Evolutionary conservation across 2,329 filamentous ascomycete species (phyloP).

Genomic region (Rugonectria rugulosa): DNA sequence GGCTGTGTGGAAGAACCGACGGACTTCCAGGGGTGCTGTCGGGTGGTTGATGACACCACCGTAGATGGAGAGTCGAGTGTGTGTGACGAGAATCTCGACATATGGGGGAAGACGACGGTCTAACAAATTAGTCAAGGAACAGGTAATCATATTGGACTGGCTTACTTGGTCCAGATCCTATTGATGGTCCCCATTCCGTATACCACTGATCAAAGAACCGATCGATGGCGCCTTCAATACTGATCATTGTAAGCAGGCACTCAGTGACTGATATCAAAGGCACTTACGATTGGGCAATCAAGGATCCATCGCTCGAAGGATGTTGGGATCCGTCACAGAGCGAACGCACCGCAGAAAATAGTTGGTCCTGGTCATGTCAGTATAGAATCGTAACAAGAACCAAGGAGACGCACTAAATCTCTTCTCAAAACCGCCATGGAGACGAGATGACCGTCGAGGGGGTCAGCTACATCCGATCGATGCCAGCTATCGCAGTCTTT

Average conservation of each 20-base stretch:
- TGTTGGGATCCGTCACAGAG: slow-evolving; percentile 66
- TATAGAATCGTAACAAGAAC: slow-evolving; percentile 3
- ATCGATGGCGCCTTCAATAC: slow-evolving; percentile 67
- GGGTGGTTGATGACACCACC: slow-evolving; percentile 78
- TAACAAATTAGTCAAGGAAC: slow-evolving; percentile 30
- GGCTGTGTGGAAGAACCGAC: slow-evolving; percentile 75
- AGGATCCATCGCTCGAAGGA: slow-evolving; percentile 56
- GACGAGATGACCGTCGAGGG: slow-evolving; percentile 74
- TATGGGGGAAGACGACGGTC: slow-evolving; percentile 71
- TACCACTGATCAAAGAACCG: slow-evolving; percentile 72
- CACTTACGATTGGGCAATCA: slow-evolving; percentile 61
- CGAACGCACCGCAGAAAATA: slow-evolving; percentile 64
- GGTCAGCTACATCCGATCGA: slow-evolving; percentile 66
- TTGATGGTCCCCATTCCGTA: slow-evolving; percentile 66
- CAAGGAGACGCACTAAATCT: slow-evolving; percentile 60
- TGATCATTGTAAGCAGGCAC: slow-evolving; percentile 35
- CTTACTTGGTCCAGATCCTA: slow-evolving; percentile 60
- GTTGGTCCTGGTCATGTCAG: slow-evolving; percentile 51
- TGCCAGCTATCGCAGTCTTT: slow-evolving; percentile 76
- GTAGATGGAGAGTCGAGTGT: slow-evolving; percentile 78
- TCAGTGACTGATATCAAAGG: accelerated
- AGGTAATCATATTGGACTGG: background rate
- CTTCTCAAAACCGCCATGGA: slow-evolving; percentile 75
- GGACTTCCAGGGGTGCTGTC: slow-evolving; percentile 73
- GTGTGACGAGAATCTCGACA: slow-evolving; percentile 76